Evolutionary conservation across 306 rosid genomes (phyloP).

Genomic region (Gillenia trifoliata): DNA sequence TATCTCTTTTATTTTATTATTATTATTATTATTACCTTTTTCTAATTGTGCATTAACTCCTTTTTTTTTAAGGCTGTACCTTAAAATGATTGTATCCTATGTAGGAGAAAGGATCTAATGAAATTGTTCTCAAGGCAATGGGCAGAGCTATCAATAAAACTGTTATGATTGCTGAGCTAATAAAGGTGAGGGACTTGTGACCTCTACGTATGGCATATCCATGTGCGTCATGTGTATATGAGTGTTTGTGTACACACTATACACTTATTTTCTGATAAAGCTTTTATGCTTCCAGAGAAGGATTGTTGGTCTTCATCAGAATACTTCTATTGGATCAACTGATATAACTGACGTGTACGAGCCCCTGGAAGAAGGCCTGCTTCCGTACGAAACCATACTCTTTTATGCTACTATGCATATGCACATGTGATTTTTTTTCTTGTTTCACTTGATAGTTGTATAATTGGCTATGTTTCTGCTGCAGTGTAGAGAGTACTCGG

Average conservation of each 20-base stretch:
- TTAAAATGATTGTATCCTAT: conserved; percentile 8
- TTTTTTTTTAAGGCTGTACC: background rate
- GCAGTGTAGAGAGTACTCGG: conserved; percentile 81
- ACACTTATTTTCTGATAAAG: conserved; percentile 7
- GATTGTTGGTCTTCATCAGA: conserved; percentile 78
- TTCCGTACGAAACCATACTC: conserved; percentile 52
- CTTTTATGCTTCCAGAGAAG: conserved; percentile 60
- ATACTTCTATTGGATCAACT: conserved; percentile 65
- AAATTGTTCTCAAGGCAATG: conserved; percentile 82
- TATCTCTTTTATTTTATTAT: background rate
- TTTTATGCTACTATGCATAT: background rate
- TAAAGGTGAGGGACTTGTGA: conserved; percentile 50
- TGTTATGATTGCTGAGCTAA: conserved; percentile 80
- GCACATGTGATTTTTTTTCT: conserved; percentile 7
- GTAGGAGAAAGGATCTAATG: conserved; percentile 73
- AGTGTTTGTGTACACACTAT: background rate
- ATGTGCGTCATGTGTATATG: background rate
- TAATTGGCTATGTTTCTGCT: conserved; percentile 19
- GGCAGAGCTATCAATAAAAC: conserved; percentile 91
- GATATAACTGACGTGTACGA: conserved; percentile 88
- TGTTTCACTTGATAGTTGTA: background rate
- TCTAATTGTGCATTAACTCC: background rate
- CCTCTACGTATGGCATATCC: background rate
- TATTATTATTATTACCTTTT: too few species aligned
- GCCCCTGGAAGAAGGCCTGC: conserved; percentile 93